Evolutionary conservation across 495 filamentous ascomycete genomes (phyloP).

Genomic region (Astrocystis sublimbata): DNA sequence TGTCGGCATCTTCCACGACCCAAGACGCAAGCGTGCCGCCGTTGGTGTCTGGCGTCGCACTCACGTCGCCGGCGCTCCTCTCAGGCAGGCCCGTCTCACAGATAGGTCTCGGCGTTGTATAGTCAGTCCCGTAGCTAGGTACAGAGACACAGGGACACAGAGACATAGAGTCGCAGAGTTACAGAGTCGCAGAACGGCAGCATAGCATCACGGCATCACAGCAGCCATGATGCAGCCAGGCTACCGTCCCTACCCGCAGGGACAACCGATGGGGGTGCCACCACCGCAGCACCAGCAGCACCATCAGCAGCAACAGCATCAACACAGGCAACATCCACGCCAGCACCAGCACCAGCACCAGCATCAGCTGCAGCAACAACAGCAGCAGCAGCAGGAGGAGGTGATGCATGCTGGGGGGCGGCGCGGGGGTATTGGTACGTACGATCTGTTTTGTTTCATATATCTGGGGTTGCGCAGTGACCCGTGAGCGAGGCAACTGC

Average conservation of each 20-base stretch:
- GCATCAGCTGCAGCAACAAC: conserved; percentile 9
- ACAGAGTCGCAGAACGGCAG: background rate
- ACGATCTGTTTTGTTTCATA: conserved; percentile 10
- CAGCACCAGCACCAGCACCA: background rate
- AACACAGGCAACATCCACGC: conserved; percentile 14
- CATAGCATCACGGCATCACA: conserved; percentile 11
- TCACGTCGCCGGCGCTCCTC: conserved; percentile 8
- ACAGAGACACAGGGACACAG: background rate
- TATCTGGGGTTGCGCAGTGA: background rate
- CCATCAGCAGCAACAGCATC: background rate
- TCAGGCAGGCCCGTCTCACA: conserved; percentile 25
- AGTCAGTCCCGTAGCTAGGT: conserved; percentile 4
- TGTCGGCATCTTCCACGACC: conserved; percentile 3
- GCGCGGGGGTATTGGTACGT: conserved; percentile 52
- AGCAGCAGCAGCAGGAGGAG: conserved; percentile 26
- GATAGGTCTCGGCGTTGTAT: conserved; percentile 10
- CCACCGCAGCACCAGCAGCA: conserved; percentile 15
- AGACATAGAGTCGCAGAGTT: background rate
- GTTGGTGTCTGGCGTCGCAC: conserved; percentile 19
- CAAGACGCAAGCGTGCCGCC: conserved; percentile 6
- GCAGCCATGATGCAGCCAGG: conserved; percentile 47
- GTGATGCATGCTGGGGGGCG: conserved; percentile 42
- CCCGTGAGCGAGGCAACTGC: background rate
- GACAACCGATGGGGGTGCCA: conserved; percentile 32
- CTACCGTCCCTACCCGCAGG: conserved; percentile 49